These are phyloP conservation scores for Hypomontagnella submonticulosa DNA, from an alignment of 495 filamentous ascomycete genomes.

Conservation along the genomic window DNA sequence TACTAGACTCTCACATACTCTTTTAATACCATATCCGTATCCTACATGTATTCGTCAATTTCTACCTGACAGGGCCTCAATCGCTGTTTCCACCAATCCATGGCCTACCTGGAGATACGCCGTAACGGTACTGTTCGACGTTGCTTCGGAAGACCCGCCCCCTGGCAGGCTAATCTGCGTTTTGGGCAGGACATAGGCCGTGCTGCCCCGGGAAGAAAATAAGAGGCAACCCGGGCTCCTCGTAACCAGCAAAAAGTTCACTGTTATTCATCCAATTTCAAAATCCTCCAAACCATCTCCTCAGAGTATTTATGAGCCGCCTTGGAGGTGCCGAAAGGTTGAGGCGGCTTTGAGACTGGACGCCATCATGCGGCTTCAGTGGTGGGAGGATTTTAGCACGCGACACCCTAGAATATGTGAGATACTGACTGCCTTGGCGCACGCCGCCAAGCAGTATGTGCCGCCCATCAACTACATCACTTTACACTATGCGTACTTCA, in stretches of 20 bases:
- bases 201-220: constrained; percentile 17
- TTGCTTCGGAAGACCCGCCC: neutral
- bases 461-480: constrained; percentile 74
- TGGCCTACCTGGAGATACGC: no score
- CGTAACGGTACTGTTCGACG: no score
- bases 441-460: constrained; percentile 43
- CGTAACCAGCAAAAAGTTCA: constrained; percentile 6
- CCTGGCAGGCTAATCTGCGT: constrained; percentile 19
- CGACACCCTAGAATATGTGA: constrained; percentile 27
- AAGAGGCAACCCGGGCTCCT: constrained; percentile 6
- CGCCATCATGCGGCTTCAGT: constrained; percentile 34
- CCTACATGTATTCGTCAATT: no score
- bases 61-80: no score
- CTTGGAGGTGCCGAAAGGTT: constrained; percentile 18
- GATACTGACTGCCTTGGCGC: constrained; percentile 11
- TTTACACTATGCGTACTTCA: constrained; percentile 73
- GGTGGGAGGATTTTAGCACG: constrained; percentile 37
- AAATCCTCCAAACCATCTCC: neutral
- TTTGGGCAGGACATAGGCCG: constrained; percentile 33
- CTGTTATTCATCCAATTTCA: constrained; percentile 9
- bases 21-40: no score
- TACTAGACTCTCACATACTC: no score
- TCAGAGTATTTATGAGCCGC: constrained; percentile 7
- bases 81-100: no score
- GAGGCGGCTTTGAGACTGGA: constrained; percentile 3